Evolutionary conservation across 176 grass and related monocot genomes (phyloP).

Genomic region (Rhynchospora pubera): DNA sequence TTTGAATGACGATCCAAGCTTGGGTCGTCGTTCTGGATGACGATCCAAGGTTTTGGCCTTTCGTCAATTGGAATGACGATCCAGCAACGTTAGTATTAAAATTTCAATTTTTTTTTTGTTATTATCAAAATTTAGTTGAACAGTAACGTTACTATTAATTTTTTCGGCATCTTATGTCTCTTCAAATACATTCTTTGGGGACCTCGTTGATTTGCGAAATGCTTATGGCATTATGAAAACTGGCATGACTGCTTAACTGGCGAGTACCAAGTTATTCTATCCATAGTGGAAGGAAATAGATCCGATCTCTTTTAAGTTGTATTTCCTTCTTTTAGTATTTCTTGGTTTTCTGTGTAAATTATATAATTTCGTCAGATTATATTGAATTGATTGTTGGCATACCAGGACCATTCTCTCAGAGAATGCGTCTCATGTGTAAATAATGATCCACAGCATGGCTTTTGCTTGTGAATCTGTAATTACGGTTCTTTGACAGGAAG

Average conservation of each 20-base stretch:
- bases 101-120: too few relatives aligned
- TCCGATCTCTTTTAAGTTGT: neutral
- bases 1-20: too few relatives aligned
- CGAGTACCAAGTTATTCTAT: conserved; percentile 16
- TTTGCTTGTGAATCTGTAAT: neutral
- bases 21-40: too few relatives aligned
- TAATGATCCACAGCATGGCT: neutral
- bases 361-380: neutral
- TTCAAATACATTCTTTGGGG: conserved; percentile 62
- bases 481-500: neutral
- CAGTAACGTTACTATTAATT: too few relatives aligned
- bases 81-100: too few relatives aligned
- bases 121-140: too few relatives aligned
- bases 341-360: neutral
- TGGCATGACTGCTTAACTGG: neutral
- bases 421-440: neutral
- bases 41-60: too few relatives aligned
- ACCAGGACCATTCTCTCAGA: neutral
- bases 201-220: conserved; percentile 55
- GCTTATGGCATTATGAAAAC: conserved; percentile 46
- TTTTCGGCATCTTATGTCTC: conserved; percentile 70
- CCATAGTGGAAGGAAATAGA: conserved; percentile 27
- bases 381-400: conserved; percentile 1
- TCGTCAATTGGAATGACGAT: too few relatives aligned
- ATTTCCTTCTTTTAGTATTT: conserved; percentile 5